These are phyloP conservation scores for Diaporthe caulivora DNA, from an alignment of 2,329 filamentous ascomycete species.

Conservation along the genomic window DNA sequence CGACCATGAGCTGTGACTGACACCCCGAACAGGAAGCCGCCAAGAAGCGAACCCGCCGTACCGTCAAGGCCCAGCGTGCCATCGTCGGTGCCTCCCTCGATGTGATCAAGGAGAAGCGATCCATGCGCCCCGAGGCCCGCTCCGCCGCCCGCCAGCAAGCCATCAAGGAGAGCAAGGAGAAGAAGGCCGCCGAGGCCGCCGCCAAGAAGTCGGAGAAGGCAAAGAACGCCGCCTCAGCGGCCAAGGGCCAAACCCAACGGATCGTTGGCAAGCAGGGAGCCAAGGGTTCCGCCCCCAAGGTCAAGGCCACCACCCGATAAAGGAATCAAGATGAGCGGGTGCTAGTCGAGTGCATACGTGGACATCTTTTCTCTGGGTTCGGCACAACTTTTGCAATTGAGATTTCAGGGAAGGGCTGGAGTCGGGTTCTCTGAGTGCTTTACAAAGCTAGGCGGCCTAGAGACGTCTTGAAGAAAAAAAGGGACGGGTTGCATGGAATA, in stretches of 20 bases:
- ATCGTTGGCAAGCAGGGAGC: constrained; percentile 97
- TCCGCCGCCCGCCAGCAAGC: constrained; percentile 88
- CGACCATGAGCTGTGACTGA: constrained; percentile 49
- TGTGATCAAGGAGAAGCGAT: constrained; percentile 99
- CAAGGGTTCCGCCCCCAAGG: constrained; percentile 90
- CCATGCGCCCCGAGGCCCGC: constrained; percentile 94
- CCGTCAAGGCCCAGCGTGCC: constrained; percentile 98
- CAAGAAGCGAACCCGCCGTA: constrained; percentile 99
- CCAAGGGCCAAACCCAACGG: constrained; percentile 82
- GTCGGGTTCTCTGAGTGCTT: constrained; percentile 41
- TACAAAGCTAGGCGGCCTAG: constrained; percentile 39
- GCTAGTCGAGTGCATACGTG: constrained; percentile 32
- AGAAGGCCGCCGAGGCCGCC: constrained; percentile 88
- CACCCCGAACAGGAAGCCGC: constrained; percentile 85
- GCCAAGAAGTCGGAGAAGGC: constrained; percentile 99
- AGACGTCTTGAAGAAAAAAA: constrained; percentile 38
- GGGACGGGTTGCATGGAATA: constrained; percentile 47
- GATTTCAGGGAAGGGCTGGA: constrained; percentile 40
- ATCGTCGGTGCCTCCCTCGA: constrained; percentile 99
- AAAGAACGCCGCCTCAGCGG: constrained; percentile 81
- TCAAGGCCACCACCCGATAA: constrained; percentile 89
- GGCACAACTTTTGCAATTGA: constrained; percentile 34
- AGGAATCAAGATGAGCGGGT: constrained; percentile 40
- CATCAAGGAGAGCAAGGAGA: constrained; percentile 98
- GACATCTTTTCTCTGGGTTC: constrained; percentile 33